phyloP scores from a whole-genome alignment of 2,329 filamentous ascomycete species.

The Venturia effusa region DNA sequence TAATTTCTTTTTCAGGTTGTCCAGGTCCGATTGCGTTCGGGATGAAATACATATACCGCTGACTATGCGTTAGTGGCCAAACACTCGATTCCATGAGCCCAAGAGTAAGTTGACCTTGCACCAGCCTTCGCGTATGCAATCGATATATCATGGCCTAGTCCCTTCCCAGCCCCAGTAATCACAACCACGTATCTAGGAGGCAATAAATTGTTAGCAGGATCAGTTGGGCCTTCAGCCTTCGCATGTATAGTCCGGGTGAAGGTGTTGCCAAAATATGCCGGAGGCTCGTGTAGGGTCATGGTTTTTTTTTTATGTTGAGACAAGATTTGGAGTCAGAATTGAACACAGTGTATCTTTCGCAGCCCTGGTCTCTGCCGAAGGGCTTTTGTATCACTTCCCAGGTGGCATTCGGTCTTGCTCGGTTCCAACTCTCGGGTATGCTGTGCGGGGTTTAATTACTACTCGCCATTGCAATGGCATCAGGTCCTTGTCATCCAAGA shows the following conservation, averaged over 20 bases:
- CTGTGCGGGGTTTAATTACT: not conserved
- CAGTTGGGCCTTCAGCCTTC: slow-evolving; percentile 12
- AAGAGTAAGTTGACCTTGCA: slow-evolving; percentile 6
- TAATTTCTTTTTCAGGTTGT: slow-evolving; percentile 7
- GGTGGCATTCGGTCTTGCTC: not conserved
- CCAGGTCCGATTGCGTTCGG: slow-evolving; percentile 13
- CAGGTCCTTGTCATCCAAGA: not conserved
- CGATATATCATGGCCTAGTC: slow-evolving; percentile 22
- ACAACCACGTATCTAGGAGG: slow-evolving; percentile 18
- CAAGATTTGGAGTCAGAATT: not conserved
- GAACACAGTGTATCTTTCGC: not conserved
- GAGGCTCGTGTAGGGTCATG: not conserved
- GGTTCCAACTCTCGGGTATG: not conserved
- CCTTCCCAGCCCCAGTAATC: slow-evolving; percentile 23
- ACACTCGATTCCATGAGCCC: not conserved
- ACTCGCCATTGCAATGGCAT: not conserved
- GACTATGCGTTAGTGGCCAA: not conserved
- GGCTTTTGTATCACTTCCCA: not conserved
- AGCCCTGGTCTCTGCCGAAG: too few species aligned
- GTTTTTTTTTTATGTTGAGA: not conserved
- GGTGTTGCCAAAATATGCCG: slow-evolving; percentile 5
- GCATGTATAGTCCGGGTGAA: slow-evolving; percentile 12
- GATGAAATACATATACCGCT: slow-evolving; percentile 19
- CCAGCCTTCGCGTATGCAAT: slow-evolving; percentile 22
- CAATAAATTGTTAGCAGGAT: slow-evolving; percentile 16